Evolutionary conservation across 129 eudicot genomes (phyloP), one percentile per base, ranked within the genome.

Genomic region (Artemisia tridentata): DNA sequence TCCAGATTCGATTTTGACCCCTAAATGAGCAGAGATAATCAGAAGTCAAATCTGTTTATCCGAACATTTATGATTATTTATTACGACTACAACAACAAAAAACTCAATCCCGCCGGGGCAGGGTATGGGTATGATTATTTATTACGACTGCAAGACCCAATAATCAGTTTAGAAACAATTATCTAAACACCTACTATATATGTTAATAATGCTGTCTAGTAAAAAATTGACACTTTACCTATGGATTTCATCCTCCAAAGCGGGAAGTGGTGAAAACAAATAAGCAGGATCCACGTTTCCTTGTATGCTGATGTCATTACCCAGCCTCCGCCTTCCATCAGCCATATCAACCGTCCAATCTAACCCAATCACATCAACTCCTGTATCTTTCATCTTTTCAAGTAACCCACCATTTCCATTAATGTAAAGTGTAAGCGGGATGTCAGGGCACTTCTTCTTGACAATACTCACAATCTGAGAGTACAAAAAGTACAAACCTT

Each of bases 311-410:
- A 89, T 81, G 69, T 87, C 87, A 63, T 50, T 78, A 64, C 98
- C 98, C 56, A 92, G 65, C 7, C 96, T 86, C 69, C 61, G 82
- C 83, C 98, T 92, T 68, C 92, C 98, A 87, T 92, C 98, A 11
- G 95, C 96, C 96, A 89, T 92, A 82, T 92, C 96, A 56, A 89
- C 96, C 7, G 98, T 92, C 98, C 98, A 92, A 72, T 92, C 98
- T 72, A 89, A 82, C 68, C 96, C 98, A 74, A 92, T 92, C 68
- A 92, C 98, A 79, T 92, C 98, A 68, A 85, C 98, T 63, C 98
- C 98, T 7, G 90, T 87, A 57, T 76, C 85, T 79, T 83, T 89
- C 98, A 92, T 92, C 80, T 84, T 81, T 78, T 92, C 98, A 47
- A 92, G 96, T 59, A 92, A 84, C 38, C 98, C 98, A 27, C 98